Evolutionary conservation across 139 green algal genomes (phyloP).

Genomic region (Axilococcus clingmanii): DNA sequence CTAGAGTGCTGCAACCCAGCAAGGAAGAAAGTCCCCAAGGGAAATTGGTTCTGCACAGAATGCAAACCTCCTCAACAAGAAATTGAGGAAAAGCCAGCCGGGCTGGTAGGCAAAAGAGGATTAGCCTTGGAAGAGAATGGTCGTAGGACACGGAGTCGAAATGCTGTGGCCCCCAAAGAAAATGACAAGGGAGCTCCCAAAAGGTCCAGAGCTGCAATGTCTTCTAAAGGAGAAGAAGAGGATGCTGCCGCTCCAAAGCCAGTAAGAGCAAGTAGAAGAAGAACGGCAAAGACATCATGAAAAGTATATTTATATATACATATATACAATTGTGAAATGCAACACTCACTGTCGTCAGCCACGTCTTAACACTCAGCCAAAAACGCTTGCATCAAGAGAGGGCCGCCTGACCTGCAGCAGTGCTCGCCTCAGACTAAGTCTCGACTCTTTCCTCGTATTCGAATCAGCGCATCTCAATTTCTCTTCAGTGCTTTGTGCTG

Average conservation of each 20-base stretch:
- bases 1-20: constrained; percentile 26
- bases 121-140: too few relatives aligned
- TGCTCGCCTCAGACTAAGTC: constrained; percentile 12
- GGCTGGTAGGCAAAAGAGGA: too few relatives aligned
- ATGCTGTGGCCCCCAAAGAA: background rate
- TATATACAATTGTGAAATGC: background rate
- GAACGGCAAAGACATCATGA: too few relatives aligned
- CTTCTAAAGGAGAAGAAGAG: background rate
- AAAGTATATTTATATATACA: too few relatives aligned
- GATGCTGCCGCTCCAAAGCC: constrained; percentile 1
- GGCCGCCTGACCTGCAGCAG: constrained; percentile 6
- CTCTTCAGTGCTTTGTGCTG: constrained; percentile 7
- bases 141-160: too few relatives aligned
- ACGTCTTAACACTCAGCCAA: too few relatives aligned
- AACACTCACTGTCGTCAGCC: too few relatives aligned
- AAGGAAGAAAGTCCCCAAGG: constrained; percentile 22
- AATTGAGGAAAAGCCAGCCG: constrained; percentile 7
- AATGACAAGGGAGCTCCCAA: background rate
- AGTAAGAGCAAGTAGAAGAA: too few relatives aligned
- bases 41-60: constrained; percentile 29
- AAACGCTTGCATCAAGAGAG: constrained; percentile 15
- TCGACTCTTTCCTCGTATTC: constrained; percentile 3
- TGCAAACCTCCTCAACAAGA: constrained; percentile 9
- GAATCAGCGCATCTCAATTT: constrained; percentile 9
- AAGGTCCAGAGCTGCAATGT: background rate